Base-by-base conservation (phyloP, 2,329 filamentous ascomycete species). In the Septoria petroselini region DNA sequence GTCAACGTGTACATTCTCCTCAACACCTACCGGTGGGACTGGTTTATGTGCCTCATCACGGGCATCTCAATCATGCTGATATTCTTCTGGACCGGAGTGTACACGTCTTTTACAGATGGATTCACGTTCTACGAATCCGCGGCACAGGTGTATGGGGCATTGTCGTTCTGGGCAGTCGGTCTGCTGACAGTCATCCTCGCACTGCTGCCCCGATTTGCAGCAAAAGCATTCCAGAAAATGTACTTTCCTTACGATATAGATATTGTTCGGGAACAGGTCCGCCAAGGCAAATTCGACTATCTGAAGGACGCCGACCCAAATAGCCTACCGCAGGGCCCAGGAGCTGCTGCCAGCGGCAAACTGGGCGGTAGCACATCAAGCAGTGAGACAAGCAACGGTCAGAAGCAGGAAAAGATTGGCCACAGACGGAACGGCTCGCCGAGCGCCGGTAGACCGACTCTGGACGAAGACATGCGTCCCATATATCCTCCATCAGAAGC, bases 1-100 rank as follows among this genome's bases (percentile, higher is more conserved):
- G 94, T 95, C 75, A 98, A 98, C 70, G 74, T 85, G 52, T 98
- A 97, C 73, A 88, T 98, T 60, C 76, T 98, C 58, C 83, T 97
- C 73, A 98, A 98, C 71, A 94, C 88, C 1, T 97, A 95, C 70
- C 83, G 91, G 53, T 98, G 93, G 93, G 93, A 98, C 69, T 98
- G 91, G 91, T 76, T 98, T 63, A 94, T 94, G 72, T 71, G 91
- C 17, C 74, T 95, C 52, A 85, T 96, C 55, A 85, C 94, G 43
- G 71, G 72, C 18, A 79, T 97, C 68, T 95, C 90, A 71, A 86
- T 86, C 55, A 68, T 97, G 23, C 81, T 96, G 62, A 82, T 97
- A 65, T 98, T 90, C 76, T 86, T 95, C 73, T 97, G 93, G 90
- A 96, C 93, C 4, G 93, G 90, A 23, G 79, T 95, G 30, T 98